Evolutionary conservation across 139 green algal species (phyloP).

Genomic region (Tetraselmis chui): DNA sequence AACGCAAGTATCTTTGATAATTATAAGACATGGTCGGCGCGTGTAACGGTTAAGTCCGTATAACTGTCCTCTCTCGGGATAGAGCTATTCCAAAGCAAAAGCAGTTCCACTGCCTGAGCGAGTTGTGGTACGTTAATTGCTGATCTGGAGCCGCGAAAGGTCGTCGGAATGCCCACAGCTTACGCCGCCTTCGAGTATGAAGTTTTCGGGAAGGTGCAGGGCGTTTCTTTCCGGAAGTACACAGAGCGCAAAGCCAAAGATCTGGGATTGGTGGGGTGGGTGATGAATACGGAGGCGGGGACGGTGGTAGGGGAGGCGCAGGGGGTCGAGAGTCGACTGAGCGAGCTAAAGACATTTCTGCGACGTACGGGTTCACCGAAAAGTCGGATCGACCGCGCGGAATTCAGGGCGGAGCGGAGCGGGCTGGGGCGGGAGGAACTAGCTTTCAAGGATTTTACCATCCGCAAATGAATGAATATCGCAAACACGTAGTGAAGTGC

Average conservation of each 20-base stretch:
- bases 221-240: conserved; percentile 13
- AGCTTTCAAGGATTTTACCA: not conserved
- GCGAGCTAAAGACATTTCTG: conserved; percentile 3
- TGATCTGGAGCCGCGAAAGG: no score
- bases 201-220: conserved; percentile 19
- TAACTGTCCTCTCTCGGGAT: no score
- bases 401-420: conserved; percentile 5
- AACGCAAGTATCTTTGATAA: no score
- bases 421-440: not conserved
- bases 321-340: not conserved
- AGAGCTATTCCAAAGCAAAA: no score
- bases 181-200: not conserved
- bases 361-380: conserved; percentile 2
- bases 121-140: no score
- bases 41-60: no score
- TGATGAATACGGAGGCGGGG: conserved; percentile 15
- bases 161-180: not conserved
- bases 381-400: not conserved
- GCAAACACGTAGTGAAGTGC: no score
- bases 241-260: conserved; percentile 4
- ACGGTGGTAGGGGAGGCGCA: conserved; percentile 13
- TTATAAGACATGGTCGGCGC: no score
- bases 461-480: no score
- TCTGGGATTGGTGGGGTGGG: conserved; percentile 14
- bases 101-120: no score